phyloP scores from a whole-genome alignment of 78 protist genomes.

The Cavenderia fasciculata region DNA sequence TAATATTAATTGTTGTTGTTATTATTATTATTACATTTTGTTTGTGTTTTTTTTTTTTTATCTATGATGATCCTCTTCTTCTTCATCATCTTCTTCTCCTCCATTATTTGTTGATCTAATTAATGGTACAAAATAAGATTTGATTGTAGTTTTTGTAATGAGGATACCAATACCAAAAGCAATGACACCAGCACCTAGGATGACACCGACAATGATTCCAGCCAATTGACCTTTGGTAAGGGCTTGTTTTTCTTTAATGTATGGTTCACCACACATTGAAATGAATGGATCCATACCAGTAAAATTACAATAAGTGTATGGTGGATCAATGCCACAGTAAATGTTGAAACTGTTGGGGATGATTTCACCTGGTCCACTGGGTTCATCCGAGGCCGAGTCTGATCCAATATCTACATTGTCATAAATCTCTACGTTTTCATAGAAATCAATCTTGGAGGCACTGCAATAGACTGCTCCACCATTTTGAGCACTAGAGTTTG shows the following conservation, averaged over 20 bases:
- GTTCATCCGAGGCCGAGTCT: too few species aligned
- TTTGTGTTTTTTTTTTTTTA: too few species aligned
- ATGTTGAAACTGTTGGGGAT: slow-evolving; percentile 1
- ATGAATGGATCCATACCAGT: slow-evolving; percentile 5
- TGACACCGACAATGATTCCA: slow-evolving; percentile 9
- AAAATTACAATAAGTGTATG: slow-evolving; percentile 18
- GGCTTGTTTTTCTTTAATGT: background rate
- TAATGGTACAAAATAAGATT: too few species aligned
- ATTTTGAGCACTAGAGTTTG: background rate
- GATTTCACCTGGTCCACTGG: background rate
- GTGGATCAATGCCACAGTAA: slow-evolving; percentile 24
- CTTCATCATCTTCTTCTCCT: too few species aligned
- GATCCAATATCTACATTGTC: too few species aligned
- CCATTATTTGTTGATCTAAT: too few species aligned
- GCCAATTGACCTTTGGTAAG: slow-evolving; percentile 4
- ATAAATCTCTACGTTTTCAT: background rate
- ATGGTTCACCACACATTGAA: slow-evolving; percentile 28
- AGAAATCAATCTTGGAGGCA: background rate
- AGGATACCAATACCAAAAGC: slow-evolving; percentile 46
- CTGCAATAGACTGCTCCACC: slow-evolving; percentile 48
- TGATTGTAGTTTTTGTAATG: too few species aligned
- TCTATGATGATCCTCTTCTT: too few species aligned
- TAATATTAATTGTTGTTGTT: too few species aligned
- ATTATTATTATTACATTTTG: too few species aligned
- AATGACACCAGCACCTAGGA: background rate